Evolutionary conservation across 164 flowering plant species (phyloP).

Genomic region (Macadamia tetraphylla): DNA sequence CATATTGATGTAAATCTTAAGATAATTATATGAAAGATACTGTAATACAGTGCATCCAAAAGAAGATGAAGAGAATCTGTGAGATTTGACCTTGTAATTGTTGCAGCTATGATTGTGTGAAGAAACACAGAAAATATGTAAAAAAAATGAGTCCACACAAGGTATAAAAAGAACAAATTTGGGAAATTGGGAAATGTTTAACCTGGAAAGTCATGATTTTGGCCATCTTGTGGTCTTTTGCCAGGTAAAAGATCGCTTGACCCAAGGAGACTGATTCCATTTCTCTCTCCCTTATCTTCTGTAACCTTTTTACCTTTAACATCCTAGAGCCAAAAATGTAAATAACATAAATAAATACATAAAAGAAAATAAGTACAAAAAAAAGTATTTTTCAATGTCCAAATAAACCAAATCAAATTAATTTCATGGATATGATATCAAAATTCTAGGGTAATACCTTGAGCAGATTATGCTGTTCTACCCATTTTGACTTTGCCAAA

Average conservation of each 20-base stretch:
- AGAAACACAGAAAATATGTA: too few species aligned
- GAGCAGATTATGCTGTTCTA: conserved; percentile 48
- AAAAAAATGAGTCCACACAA: too few species aligned
- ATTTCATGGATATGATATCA: background rate
- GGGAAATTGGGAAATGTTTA: conserved; percentile 4
- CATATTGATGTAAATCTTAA: too few species aligned
- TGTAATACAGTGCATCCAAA: too few species aligned
- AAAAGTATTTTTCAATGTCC: background rate
- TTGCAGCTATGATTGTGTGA: too few species aligned
- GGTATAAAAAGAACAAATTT: background rate
- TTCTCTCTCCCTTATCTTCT: conserved; percentile 22
- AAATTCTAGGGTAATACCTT: conserved; percentile 40
- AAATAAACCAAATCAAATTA: background rate
- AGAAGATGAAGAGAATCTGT: background rate
- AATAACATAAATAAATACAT: background rate
- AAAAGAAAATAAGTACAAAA: conserved; percentile 4
- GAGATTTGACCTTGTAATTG: too few species aligned
- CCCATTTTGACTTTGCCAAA: conserved; percentile 66
- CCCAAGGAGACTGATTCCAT: conserved; percentile 22
- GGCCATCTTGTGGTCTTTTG: conserved; percentile 45
- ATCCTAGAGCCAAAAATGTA: conserved; percentile 32
- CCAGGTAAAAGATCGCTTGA: conserved; percentile 21
- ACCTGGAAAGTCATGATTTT: conserved; percentile 50
- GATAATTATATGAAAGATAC: too few species aligned
- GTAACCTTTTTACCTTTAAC: conserved; percentile 26